These are phyloP conservation scores for Gentiana dahurica DNA, from an alignment of 257 asterid species.

Conservation along the genomic window DNA sequence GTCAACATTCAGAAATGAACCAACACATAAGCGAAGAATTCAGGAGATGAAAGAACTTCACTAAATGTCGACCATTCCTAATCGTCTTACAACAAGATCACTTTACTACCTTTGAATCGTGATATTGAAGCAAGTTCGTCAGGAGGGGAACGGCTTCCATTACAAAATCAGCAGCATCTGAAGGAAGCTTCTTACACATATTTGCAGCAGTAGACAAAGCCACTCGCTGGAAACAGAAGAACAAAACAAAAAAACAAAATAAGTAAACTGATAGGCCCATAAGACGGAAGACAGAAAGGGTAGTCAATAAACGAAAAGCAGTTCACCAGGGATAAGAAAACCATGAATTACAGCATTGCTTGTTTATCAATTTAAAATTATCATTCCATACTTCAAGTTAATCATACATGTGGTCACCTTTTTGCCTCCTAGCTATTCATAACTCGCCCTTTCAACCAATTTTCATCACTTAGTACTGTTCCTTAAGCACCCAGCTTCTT, in stretches of 20 bases:
- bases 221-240: constrained; percentile 52
- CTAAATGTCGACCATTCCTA: background rate
- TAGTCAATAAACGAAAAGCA: background rate
- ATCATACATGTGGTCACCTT: too few species aligned
- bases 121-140: constrained; percentile 96
- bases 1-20: background rate
- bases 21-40: background rate
- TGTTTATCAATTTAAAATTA: too few species aligned
- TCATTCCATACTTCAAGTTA: too few species aligned
- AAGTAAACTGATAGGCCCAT: background rate
- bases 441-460: too few species aligned
- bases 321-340: too few species aligned
- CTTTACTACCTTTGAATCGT: constrained; percentile 77
- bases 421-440: too few species aligned
- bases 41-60: background rate
- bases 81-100: background rate
- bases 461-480: too few species aligned
- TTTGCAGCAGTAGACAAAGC: constrained; percentile 97
- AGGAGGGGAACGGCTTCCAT: constrained; percentile 98
- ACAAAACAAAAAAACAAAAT: background rate
- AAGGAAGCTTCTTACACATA: constrained; percentile 96
- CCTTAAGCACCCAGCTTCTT: too few species aligned
- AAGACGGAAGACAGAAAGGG: background rate
- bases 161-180: constrained; percentile 96
- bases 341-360: too few species aligned